Base-by-base conservation (phyloP, 169 alveolate species). In the Plasmodium malariae region DNA sequence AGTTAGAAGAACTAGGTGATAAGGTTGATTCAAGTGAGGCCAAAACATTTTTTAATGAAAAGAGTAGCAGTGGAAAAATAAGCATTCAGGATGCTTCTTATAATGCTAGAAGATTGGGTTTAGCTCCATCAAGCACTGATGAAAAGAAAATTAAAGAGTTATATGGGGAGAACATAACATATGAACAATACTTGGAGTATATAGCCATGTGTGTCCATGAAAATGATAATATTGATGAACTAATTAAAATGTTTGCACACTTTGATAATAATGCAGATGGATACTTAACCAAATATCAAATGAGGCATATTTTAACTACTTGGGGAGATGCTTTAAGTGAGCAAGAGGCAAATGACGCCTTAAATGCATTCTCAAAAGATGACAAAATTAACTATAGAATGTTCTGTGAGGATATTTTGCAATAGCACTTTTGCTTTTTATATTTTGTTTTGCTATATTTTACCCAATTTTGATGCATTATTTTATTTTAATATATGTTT, bases 261-360 rank as follows among this genome's bases (percentile, higher is more conserved):
- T 93, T 93, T 40, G 95, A 93, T 60, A 37, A 17, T 48, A 92
- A 93, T 80, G 24, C 76, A n/a, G 36, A 65, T 24, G 95, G 95
- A 37, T 76, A 48, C 32, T 71, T 93, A 70, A 60, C 88, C 32
- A 85, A 85, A 43, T 59, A 73, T n/a, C 95, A 93, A 57, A 89
- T 93, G 94, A 83, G 65, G 32, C 87, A 93, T 71, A 93, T 93
- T 49, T 72, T 93, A 34, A 80, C 80, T 62, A 93, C 95, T 3
- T 90, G 88, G 89, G 95, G 95, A 14, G 95, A 93, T 69, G 93
- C 94, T 24, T 86, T 93, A 30, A 93, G 93, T 59, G 86, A 62
- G 51, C 57, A 86, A 65, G 95, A 93, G 48, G 89, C 93, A 55
- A 51, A 49, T 26, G 90, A 80, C 37, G 93, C 92, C 12, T 92